Conservation (phyloP, 805 yeast species). For the Kregervanrija pseudodelftensis region DNA sequence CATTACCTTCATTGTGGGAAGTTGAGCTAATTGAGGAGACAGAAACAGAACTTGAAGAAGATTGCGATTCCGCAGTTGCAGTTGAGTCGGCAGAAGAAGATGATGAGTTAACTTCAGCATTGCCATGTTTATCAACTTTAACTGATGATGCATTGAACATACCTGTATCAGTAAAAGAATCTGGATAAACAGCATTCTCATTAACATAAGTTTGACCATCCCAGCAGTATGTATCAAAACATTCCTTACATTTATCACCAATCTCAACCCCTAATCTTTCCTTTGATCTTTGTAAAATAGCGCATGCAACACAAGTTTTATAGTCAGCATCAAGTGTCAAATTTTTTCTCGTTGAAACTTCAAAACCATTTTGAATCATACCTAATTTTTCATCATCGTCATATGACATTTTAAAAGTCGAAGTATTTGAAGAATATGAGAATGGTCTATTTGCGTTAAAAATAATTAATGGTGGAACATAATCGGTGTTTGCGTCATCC, state of each 20-base stretch:
- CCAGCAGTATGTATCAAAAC: conserved; percentile 70
- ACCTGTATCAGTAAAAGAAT: conserved; percentile 36
- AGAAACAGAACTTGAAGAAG: too few species aligned
- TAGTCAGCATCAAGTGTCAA: conserved; percentile 62
- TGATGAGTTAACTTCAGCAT: not conserved
- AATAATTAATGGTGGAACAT: conserved; percentile 66
- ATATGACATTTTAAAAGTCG: conserved; percentile 63
- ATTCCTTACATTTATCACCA: conserved; percentile 60
- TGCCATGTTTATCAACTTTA: not conserved
- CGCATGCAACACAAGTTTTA: conserved; percentile 75
- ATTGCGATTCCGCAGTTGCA: not conserved
- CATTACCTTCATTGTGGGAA: too few species aligned
- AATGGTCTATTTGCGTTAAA: conserved; percentile 70
- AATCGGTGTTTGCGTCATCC: conserved; percentile 29
- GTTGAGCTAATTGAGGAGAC: too few species aligned
- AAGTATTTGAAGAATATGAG: conserved; percentile 59
- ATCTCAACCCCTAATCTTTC: conserved; percentile 58
- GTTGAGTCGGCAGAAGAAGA: not conserved
- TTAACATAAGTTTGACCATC: conserved; percentile 23
- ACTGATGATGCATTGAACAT: conserved; percentile 10
- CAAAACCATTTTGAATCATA: conserved; percentile 70
- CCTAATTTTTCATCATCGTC: conserved; percentile 46
- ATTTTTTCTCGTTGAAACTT: conserved; percentile 57
- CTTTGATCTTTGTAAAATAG: conserved; percentile 69
- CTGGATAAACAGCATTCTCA: conserved; percentile 10